Evolutionary conservation across 345 rosid species (phyloP).

Genomic region (Euclidium syriacum): DNA sequence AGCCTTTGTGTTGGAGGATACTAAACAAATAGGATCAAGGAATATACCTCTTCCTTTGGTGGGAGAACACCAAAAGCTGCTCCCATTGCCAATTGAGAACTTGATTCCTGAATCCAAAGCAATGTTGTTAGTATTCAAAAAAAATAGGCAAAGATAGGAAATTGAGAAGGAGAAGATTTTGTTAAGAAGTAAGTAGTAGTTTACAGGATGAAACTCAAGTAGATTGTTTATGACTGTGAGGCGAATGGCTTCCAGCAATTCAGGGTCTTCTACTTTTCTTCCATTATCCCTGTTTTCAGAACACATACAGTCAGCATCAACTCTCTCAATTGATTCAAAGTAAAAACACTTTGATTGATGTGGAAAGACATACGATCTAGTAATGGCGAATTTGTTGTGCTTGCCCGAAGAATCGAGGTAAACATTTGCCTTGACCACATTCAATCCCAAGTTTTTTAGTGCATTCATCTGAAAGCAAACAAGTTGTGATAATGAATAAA

Average conservation of each 20-base stretch:
- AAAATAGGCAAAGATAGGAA: not conserved
- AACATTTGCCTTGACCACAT: constrained; percentile 92
- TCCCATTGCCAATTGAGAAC: constrained; percentile 96
- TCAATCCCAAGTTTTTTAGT: constrained; percentile 81
- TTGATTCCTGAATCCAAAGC: constrained; percentile 68
- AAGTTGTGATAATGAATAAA: not conserved
- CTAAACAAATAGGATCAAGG: not conserved
- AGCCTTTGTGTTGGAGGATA: not conserved
- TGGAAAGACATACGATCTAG: constrained; percentile 61
- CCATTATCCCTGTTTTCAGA: constrained; percentile 64
- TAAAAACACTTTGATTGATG: not conserved
- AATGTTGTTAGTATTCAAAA: constrained; percentile 13
- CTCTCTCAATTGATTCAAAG: not conserved
- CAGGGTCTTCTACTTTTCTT: constrained; percentile 92
- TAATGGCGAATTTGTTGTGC: constrained; percentile 83
- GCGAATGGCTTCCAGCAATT: constrained; percentile 93
- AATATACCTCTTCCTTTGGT: constrained; percentile 52
- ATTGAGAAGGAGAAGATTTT: not conserved
- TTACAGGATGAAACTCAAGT: constrained; percentile 93
- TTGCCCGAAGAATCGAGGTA: constrained; percentile 91
- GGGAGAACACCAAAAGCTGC: constrained; percentile 84
- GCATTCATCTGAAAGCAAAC: constrained; percentile 71
- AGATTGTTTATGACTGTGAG: constrained; percentile 88
- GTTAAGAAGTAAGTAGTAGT: constrained; percentile 9
- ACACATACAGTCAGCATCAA: not conserved